Evolutionary conservation across 176 grass and related monocot species (phyloP), one percentile per base, ranked within the genome.

Genomic region (Dendrocalamus sinicus): DNA sequence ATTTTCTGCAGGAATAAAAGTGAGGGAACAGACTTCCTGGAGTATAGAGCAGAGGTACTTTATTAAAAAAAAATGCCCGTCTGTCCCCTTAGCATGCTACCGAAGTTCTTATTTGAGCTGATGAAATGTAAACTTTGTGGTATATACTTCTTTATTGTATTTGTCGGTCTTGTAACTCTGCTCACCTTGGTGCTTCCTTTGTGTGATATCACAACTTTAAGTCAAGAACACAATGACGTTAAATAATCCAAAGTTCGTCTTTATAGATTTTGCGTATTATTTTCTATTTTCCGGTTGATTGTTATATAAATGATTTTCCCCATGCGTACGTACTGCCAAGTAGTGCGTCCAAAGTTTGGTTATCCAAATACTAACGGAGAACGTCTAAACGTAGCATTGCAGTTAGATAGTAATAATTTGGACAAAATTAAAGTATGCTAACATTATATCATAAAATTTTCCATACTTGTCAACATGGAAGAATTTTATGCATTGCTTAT

Each of bases 1-100:
- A n/a, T 73, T 73, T n/a, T 50, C 13, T 73, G n/a, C 45, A 73
- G 70, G 70, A 73, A 3, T 73, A 73, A 26, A 73, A 48, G 70
- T 73, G 44, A 50, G 7, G 9, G 70, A 15, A 28, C 7, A 48
- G 70, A 28, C 22, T 70, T 45, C 11, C 20, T 12, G 68, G 68
- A 70, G 41, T 15, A 69, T 3, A 4, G 19, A 69, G 41, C 8
- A 69, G 8, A 4, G 19, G 43, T 12, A 4, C 37, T 69, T 43
- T 41, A 16, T 43, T 44, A 9, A 69, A 69, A 26, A 4, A 46
- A 24, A 24, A n/a, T 22, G 17, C 55, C 7, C 6, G 17, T 2
- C 20, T 70, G 22, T 7, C 4, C 40, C 1, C 9, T 47, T 71
- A 3, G 20, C 46, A 24, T 45, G 22, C 40, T 47, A 45, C 11